Percentiles rank a stretch among this genome's conserved stretches.
These are phyloP conservation scores for Camellia lanceoleosa DNA, from an alignment of 148 eudicot species.

Conservation along the genomic window DNA sequence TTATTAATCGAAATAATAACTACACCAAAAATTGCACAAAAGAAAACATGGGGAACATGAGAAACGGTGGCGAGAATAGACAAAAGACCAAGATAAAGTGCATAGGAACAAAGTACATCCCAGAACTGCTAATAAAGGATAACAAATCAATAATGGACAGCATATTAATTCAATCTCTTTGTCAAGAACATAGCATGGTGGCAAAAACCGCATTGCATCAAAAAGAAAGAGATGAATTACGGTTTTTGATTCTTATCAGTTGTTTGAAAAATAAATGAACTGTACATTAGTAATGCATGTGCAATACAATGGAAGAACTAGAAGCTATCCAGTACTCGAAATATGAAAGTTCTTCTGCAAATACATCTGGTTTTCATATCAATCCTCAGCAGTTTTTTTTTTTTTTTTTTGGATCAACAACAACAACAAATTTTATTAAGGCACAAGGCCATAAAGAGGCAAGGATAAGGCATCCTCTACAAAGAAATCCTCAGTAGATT, in stretches of 20 bases:
- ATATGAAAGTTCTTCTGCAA: neutral
- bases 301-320: neutral
- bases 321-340: neutral
- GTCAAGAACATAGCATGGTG: neutral
- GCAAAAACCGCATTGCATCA: neutral
- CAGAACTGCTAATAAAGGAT: neutral
- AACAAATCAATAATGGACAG: neutral
- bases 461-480: too few species aligned
- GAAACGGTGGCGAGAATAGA: neutral
- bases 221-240: neutral
- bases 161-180: neutral
- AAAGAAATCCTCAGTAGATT: neutral
- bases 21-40: neutral
- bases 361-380: neutral
- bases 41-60: neutral
- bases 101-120: neutral
- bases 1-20: constrained; percentile 5
- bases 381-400: too few species aligned
- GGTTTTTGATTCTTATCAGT: neutral
- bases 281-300: neutral
- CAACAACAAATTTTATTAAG: too few species aligned
- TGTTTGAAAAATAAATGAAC: neutral
- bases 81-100: neutral
- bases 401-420: too few species aligned
- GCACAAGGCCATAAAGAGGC: too few species aligned